Percentiles rank a stretch among this genome's conserved stretches.
Conservation (phyloP, 176 grass and related monocot genomes). For the Carex pumila region DNA sequence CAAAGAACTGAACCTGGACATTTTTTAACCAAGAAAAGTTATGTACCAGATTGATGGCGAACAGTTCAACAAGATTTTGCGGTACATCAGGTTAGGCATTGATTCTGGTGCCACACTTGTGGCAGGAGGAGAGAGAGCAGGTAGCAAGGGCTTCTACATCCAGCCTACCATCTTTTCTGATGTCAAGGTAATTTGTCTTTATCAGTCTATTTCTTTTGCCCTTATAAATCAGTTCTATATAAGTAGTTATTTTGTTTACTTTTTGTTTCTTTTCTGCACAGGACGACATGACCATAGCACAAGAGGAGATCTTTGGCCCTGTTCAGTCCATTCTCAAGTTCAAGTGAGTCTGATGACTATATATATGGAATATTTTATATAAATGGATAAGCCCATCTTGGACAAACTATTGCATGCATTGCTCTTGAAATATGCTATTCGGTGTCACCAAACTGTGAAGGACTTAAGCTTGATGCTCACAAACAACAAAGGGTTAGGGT, state of each 20-base stretch:
- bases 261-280: conserved; percentile 11
- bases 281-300: conserved; percentile 82
- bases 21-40: background rate
- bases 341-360: conserved; percentile 32
- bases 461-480: background rate
- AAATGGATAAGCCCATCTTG: background rate
- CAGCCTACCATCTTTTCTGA: conserved; percentile 80
- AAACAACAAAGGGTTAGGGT: background rate
- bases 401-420: background rate
- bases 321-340: conserved; percentile 97
- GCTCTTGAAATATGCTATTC: background rate
- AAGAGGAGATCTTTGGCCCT: conserved; percentile 89
- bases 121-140: conserved; percentile 51
- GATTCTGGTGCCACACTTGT: conserved; percentile 67
- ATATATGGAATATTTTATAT: background rate
- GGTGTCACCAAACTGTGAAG: background rate
- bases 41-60: conserved; percentile 59
- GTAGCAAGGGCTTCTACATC: conserved; percentile 72
- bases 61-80: conserved; percentile 81
- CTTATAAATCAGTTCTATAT: background rate
- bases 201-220: background rate
- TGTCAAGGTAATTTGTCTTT: conserved; percentile 38
- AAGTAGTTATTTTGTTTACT: background rate
- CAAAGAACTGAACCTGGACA: background rate
- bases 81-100: conserved; percentile 52